These are phyloP conservation scores for Amanita brunnescens DNA, from an alignment of 768 basidiomycete genomes.

Conservation along the genomic window DNA sequence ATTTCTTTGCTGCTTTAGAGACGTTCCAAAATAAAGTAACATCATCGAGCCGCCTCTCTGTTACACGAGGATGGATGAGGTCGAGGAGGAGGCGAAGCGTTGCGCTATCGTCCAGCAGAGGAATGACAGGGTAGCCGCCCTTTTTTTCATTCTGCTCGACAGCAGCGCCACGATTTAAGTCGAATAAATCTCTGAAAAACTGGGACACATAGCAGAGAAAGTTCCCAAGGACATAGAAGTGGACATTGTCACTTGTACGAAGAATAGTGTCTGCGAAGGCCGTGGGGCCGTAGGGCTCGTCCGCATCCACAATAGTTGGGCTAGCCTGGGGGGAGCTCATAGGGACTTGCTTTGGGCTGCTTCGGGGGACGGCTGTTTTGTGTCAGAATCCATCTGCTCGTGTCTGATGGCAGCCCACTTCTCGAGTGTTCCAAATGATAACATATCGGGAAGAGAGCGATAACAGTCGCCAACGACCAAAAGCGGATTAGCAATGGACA, in stretches of 20 bases:
- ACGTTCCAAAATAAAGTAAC: background rate
- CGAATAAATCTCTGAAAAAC: background rate
- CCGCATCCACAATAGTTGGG: background rate
- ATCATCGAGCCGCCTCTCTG: background rate
- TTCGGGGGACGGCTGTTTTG: no score
- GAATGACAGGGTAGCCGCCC: conserved; percentile 6
- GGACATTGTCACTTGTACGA: conserved; percentile 8
- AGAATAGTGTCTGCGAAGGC: background rate
- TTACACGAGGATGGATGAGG: background rate
- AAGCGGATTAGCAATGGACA: no score
- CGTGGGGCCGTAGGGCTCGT: background rate
- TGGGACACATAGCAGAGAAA: background rate
- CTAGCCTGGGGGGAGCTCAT: background rate
- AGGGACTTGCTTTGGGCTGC: background rate
- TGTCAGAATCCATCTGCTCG: no score
- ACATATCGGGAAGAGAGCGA: no score
- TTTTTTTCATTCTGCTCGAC: background rate
- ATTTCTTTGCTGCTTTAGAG: conserved; percentile 2
- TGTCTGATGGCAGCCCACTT: background rate
- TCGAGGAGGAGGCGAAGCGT: conserved; percentile 6
- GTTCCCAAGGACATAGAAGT: background rate
- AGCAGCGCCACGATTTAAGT: background rate
- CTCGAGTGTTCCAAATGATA: no score
- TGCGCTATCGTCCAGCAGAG: conserved; percentile 10
- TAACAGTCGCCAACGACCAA: no score